Conservation (phyloP, 1,139 yeast genomes). For the Blastobotrys illinoisensis region DNA sequence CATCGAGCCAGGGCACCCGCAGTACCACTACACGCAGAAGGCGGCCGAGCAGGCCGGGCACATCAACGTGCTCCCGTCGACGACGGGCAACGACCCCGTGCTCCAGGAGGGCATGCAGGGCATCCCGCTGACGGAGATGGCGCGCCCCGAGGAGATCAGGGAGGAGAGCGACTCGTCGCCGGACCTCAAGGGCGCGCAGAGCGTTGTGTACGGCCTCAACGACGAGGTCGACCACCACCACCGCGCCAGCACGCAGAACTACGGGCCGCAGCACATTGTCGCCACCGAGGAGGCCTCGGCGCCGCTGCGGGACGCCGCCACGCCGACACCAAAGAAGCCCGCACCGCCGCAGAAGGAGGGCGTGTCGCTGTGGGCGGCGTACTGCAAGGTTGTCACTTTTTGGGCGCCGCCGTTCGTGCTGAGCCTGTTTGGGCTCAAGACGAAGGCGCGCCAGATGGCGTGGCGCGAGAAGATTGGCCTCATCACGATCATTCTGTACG, state of each 20-base stretch:
- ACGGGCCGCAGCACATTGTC: slow-evolving; percentile 16
- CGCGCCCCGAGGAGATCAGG: slow-evolving; percentile 13
- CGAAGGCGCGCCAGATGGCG: slow-evolving; percentile 80
- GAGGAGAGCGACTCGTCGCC: slow-evolving; percentile 9
- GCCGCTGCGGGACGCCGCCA: neutral
- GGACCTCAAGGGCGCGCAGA: neutral
- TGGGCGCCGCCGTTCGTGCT: slow-evolving; percentile 86
- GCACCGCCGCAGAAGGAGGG: slow-evolving; percentile 17
- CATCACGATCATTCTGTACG: slow-evolving; percentile 62
- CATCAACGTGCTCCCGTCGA: slow-evolving; percentile 57
- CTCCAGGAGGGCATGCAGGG: slow-evolving; percentile 32
- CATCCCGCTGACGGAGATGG: slow-evolving; percentile 17
- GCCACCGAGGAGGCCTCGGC: neutral
- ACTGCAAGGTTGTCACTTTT: slow-evolving; percentile 74
- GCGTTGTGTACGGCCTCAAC: slow-evolving; percentile 48
- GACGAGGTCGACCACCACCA: slow-evolving; percentile 42
- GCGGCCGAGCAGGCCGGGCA: slow-evolving; percentile 65
- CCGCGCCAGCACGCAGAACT: slow-evolving; percentile 9
- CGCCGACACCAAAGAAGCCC: slow-evolving; percentile 1
- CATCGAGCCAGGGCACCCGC: slow-evolving; percentile 62
- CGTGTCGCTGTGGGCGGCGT: slow-evolving; percentile 70
- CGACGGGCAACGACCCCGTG: slow-evolving; percentile 72
- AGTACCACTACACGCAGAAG: slow-evolving; percentile 69
- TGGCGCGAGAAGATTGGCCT: slow-evolving; percentile 96
- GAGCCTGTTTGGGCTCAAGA: slow-evolving; percentile 67